phyloP scores from a whole-genome alignment of 768 basidiomycete species.

The Serendipita indica region DNA sequence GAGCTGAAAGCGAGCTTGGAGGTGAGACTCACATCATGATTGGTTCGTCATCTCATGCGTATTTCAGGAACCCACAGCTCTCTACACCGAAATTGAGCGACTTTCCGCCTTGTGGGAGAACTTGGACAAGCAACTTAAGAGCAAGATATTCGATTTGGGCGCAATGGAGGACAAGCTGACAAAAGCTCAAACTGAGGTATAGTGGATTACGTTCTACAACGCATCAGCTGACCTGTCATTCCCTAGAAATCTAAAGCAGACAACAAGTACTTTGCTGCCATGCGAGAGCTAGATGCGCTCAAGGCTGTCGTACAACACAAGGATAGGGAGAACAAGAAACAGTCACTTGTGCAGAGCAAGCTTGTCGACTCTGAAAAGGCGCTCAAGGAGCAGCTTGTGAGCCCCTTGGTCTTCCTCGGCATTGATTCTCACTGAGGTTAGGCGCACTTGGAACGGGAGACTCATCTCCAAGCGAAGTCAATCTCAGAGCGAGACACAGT shows the following conservation, averaged over 20 bases:
- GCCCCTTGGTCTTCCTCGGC: constrained; percentile 17
- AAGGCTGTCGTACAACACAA: constrained; percentile 61
- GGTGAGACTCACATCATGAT: not conserved
- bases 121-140: constrained; percentile 64
- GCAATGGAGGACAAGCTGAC: constrained; percentile 56
- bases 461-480: constrained; percentile 22
- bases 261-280: constrained; percentile 82
- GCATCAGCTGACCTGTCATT: constrained; percentile 2
- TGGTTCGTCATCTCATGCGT: not conserved
- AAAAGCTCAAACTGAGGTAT: constrained; percentile 53
- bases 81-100: constrained; percentile 75
- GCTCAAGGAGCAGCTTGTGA: constrained; percentile 43
- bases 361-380: constrained; percentile 48
- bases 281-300: constrained; percentile 76
- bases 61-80: constrained; percentile 48
- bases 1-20: constrained; percentile 19
- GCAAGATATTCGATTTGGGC: constrained; percentile 72
- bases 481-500: constrained; percentile 15
- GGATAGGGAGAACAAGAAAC: constrained; percentile 40
- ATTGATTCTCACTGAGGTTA: constrained; percentile 15
- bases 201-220: not conserved
- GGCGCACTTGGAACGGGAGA: constrained; percentile 34
- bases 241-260: constrained; percentile 85
- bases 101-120: constrained; percentile 78
- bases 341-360: constrained; percentile 49